Percentiles rank a stretch among this genome's conserved stretches.
Evolutionary conservation across 2,329 filamentous ascomycete genomes (phyloP).

Genomic region (Epichloe sylvatica): DNA sequence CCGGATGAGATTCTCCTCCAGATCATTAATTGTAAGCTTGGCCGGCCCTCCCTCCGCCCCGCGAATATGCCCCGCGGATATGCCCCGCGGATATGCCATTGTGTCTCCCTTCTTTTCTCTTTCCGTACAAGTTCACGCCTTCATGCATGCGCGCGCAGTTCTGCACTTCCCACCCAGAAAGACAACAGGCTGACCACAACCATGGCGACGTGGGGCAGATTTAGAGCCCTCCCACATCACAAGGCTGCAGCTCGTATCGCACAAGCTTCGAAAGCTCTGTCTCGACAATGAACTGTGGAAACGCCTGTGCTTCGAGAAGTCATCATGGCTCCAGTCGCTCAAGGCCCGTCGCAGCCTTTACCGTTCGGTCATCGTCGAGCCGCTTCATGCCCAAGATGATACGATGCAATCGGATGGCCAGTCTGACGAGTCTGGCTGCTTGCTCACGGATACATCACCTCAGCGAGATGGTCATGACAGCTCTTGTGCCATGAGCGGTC

Average conservation of each 20-base stretch:
- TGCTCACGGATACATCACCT: background rate
- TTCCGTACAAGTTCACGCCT: background rate
- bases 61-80: background rate
- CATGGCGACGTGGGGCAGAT: conserved; percentile 12
- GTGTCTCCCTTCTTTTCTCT: background rate
- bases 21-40: conserved; percentile 44
- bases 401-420: conserved; percentile 7
- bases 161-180: background rate
- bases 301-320: conserved; percentile 56
- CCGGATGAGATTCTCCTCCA: conserved; percentile 51
- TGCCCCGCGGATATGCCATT: background rate
- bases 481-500: background rate
- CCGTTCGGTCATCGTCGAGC: conserved; percentile 12
- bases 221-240: conserved; percentile 35
- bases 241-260: conserved; percentile 55
- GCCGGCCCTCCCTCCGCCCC: background rate
- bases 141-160: background rate
- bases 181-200: background rate
- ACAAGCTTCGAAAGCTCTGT: conserved; percentile 48
- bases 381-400: background rate
- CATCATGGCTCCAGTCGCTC: conserved; percentile 49
- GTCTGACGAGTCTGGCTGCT: background rate
- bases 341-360: conserved; percentile 25
- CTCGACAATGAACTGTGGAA: conserved; percentile 71
- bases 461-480: background rate